phyloP scores from a whole-genome alignment of 2,329 filamentous ascomycete species.

The Fragosphaeria purpurea region DNA sequence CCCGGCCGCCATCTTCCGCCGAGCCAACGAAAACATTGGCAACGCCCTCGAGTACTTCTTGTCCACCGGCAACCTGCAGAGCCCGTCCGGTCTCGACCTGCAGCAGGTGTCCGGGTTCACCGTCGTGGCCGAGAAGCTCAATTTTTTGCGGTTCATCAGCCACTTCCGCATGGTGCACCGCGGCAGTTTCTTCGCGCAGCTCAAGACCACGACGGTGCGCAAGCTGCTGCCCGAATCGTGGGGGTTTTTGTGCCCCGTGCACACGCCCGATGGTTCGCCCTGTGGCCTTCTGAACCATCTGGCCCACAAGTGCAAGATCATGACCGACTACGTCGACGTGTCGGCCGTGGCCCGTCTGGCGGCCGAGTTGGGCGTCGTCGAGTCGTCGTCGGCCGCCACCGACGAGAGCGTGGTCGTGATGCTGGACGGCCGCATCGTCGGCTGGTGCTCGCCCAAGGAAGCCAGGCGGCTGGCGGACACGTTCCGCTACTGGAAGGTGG shows the following conservation, averaged over 20 bases:
- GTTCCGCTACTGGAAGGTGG: conserved; percentile 89
- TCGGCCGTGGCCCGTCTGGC: conserved; percentile 65
- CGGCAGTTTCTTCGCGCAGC: conserved; percentile 95
- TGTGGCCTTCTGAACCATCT: conserved; percentile 93
- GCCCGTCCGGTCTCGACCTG: conserved; percentile 82
- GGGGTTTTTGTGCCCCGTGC: conserved; percentile 95
- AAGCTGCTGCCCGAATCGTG: conserved; percentile 94
- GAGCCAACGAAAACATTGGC: conserved; percentile 81
- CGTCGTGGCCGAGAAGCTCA: conserved; percentile 96
- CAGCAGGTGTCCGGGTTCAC: conserved; percentile 94
- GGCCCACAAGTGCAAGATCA: conserved; percentile 86
- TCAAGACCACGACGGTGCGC: conserved; percentile 94
- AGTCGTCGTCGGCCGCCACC: conserved; percentile 65
- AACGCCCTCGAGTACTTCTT: conserved; percentile 88
- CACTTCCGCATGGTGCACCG: conserved; percentile 98
- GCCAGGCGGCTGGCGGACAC: conserved; percentile 75
- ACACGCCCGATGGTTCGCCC: conserved; percentile 91
- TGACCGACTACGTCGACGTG: conserved; percentile 64
- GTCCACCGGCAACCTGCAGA: conserved; percentile 87
- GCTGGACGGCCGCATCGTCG: conserved; percentile 80
- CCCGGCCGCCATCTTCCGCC: conserved; percentile 63
- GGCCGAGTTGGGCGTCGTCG: conserved; percentile 68
- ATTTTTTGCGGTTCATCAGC: conserved; percentile 96
- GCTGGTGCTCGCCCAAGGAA: conserved; percentile 80
- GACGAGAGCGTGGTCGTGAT: conserved; percentile 82